These are phyloP conservation scores for Metschnikowia bowlesiae DNA, from an alignment of 805 yeast species.

Conservation along the genomic window DNA sequence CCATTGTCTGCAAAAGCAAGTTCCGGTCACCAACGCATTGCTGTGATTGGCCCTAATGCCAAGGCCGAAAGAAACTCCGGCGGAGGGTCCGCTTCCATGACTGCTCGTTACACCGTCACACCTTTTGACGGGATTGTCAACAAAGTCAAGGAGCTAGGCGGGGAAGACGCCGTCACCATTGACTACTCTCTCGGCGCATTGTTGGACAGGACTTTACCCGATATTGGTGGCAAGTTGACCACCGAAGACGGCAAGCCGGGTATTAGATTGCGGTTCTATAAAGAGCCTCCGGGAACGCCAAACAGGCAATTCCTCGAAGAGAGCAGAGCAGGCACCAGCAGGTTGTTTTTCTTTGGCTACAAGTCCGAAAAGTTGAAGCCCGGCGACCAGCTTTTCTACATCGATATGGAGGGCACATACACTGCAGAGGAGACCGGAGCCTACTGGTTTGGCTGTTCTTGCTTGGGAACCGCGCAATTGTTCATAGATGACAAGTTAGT, in stretches of 20 bases:
- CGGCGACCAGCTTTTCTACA: conserved; percentile 34
- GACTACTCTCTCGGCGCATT: conserved; percentile 32
- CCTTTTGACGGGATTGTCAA: conserved; percentile 45
- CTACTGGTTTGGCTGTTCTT: conserved; percentile 50
- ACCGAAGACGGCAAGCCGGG: conserved; percentile 26
- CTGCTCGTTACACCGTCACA: conserved; percentile 46
- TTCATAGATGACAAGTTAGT: conserved; percentile 50
- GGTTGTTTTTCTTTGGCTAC: conserved; percentile 19
- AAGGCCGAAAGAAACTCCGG: conserved; percentile 48
- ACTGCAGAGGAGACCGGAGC: conserved; percentile 45
- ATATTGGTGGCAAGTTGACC: conserved; percentile 21
- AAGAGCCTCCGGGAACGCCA: conserved; percentile 22
- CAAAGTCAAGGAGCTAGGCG: conserved; percentile 19
- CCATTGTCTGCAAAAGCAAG: conserved; percentile 33
- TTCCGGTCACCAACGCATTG: conserved; percentile 33
- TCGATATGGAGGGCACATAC: conserved; percentile 41
- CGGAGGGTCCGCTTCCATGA: conserved; percentile 61
- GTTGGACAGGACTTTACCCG: conserved; percentile 29
- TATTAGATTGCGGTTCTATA: conserved; percentile 23
- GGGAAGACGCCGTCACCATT: conserved; percentile 14
- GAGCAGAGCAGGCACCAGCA: conserved; percentile 13
- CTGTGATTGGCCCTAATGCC: conserved; percentile 61
- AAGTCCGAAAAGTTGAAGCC: conserved; percentile 5
- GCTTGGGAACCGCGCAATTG: conserved; percentile 52
- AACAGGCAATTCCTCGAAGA: conserved; percentile 25